Conservation (phyloP, 1,139 yeast genomes). For the Lodderomyces metapsilosis region DNA sequence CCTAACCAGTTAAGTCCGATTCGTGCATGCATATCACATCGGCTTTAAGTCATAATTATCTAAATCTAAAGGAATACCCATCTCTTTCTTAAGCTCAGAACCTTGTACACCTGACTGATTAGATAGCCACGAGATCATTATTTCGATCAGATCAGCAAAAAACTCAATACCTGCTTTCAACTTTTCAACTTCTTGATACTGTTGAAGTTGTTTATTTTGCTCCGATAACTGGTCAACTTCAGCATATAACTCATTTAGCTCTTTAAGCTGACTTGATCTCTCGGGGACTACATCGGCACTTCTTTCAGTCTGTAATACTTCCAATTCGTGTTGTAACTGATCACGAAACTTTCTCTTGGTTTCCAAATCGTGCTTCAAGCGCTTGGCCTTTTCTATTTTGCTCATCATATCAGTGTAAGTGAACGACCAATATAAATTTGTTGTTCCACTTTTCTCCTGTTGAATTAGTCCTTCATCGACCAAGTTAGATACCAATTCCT, state of each 20-base stretch:
- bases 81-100: slow-evolving; percentile 13
- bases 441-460: slow-evolving; percentile 53
- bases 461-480: slow-evolving; percentile 47
- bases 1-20: background rate
- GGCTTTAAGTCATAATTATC: slow-evolving; percentile 11
- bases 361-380: slow-evolving; percentile 18
- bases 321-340: slow-evolving; percentile 7
- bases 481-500: slow-evolving; percentile 44
- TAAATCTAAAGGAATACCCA: slow-evolving; percentile 17
- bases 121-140: slow-evolving; percentile 15
- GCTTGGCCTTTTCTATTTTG: slow-evolving; percentile 10
- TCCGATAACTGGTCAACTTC: slow-evolving; percentile 4
- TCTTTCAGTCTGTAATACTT: slow-evolving; percentile 5
- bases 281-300: slow-evolving; percentile 2
- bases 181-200: slow-evolving; percentile 1
- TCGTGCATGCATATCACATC: background rate
- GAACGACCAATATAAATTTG: slow-evolving; percentile 56
- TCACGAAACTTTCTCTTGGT: slow-evolving; percentile 7
- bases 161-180: slow-evolving; percentile 14
- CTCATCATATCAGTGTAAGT: slow-evolving; percentile 31
- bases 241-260: slow-evolving; percentile 4
- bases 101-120: slow-evolving; percentile 8
- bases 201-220: slow-evolving; percentile 5
- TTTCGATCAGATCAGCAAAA: slow-evolving; percentile 17
- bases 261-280: slow-evolving; percentile 5